Conservation (phyloP, 1,284 basidiomycete genomes). For the Psilocybe mexicana region DNA sequence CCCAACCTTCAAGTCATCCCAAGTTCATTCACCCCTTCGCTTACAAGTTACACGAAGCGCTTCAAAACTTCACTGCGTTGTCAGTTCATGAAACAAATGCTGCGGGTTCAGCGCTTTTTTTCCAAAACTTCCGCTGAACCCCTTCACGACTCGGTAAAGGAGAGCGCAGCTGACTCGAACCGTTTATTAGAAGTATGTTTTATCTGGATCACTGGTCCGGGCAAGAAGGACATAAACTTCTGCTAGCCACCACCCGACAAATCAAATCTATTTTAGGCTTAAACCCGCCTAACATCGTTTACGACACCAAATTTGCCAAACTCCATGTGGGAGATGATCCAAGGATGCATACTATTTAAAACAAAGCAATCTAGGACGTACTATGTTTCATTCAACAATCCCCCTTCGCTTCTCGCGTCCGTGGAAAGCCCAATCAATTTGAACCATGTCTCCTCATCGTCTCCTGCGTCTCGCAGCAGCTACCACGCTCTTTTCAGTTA, state of each 20-base stretch:
- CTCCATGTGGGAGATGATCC: neutral
- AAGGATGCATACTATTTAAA: neutral
- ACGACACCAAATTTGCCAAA: neutral
- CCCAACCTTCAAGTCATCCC: too few relatives aligned
- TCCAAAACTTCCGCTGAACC: too few relatives aligned
- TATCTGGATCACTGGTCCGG: neutral
- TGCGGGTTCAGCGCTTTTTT: too few relatives aligned
- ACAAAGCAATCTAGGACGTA: neutral
- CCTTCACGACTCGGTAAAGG: neutral
- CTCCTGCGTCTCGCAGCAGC: neutral
- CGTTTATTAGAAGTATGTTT: neutral
- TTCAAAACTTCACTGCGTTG: too few relatives aligned
- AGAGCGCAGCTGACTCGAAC: neutral
- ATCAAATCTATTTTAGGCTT: neutral
- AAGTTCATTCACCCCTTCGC: too few relatives aligned
- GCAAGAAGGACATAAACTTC: neutral
- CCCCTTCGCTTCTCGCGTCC: neutral
- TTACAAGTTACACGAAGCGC: too few relatives aligned
- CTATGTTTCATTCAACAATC: neutral
- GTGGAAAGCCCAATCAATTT: neutral
- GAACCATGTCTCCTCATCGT: neutral
- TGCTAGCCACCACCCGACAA: neutral
- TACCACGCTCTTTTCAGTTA: conserved; percentile 5
- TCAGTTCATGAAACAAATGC: too few relatives aligned
- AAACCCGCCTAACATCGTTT: neutral